Percentiles rank a stretch among this genome's conserved stretches.
Evolutionary conservation across 2,329 filamentous ascomycete species (phyloP).

Genomic region (Apiospora arundinis): DNA sequence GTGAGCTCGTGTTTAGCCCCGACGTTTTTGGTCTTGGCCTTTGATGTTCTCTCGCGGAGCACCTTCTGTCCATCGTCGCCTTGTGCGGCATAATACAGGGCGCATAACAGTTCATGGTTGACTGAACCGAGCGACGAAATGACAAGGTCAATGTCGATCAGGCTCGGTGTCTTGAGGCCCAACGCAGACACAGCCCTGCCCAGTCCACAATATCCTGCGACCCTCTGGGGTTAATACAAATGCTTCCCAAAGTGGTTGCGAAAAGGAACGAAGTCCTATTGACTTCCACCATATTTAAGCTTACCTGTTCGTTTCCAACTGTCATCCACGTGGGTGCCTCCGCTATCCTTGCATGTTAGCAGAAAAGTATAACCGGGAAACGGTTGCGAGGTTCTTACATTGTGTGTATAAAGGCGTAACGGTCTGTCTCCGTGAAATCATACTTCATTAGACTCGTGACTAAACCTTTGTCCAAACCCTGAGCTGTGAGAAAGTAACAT

Average conservation of each 20-base stretch:
- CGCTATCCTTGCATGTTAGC: constrained; percentile 47
- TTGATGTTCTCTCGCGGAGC: constrained; percentile 47
- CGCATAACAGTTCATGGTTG: constrained; percentile 68
- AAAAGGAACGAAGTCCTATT: constrained; percentile 1
- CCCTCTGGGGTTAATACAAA: constrained; percentile 24
- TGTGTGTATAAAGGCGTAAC: constrained; percentile 83
- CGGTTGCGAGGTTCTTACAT: constrained; percentile 62
- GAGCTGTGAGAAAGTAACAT: constrained; percentile 71
- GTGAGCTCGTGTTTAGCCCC: constrained; percentile 30
- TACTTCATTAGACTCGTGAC: constrained; percentile 75
- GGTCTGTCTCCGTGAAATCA: constrained; percentile 77
- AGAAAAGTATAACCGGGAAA: constrained; percentile 22
- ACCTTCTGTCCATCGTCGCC: constrained; percentile 55
- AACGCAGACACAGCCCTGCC: constrained; percentile 69
- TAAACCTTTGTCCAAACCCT: constrained; percentile 68
- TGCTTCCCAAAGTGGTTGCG: constrained; percentile 14
- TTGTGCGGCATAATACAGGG: constrained; percentile 61
- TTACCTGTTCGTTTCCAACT: constrained; percentile 51
- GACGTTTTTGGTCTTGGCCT: constrained; percentile 38
- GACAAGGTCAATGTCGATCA: constrained; percentile 75
- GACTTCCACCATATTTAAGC: constrained; percentile 32
- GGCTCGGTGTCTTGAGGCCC: constrained; percentile 60
- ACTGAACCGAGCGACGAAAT: constrained; percentile 83
- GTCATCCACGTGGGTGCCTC: constrained; percentile 60
- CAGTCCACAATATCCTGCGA: constrained; percentile 74